These are phyloP conservation scores for Podila verticillata DNA, from an alignment of 192 early-diverging fungal species.

Conservation along the genomic window DNA sequence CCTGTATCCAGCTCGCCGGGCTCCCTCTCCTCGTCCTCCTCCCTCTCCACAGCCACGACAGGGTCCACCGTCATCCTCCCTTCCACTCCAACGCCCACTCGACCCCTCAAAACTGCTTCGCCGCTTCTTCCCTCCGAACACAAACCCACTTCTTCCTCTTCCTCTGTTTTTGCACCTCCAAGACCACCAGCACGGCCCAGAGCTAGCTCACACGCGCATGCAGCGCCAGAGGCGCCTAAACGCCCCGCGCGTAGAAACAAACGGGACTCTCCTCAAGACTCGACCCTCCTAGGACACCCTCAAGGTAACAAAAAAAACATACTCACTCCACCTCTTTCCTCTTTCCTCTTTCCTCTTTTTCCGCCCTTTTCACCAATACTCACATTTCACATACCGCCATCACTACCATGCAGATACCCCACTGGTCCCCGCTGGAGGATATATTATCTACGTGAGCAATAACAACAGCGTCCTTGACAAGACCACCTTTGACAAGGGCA, in stretches of 20 bases:
- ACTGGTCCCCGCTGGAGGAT: constrained; percentile 30
- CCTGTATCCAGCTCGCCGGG: not conserved
- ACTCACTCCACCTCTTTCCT: not conserved
- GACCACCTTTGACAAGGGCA: constrained; percentile 10
- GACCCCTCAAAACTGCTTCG: too few relatives aligned
- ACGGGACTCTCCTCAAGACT: not conserved
- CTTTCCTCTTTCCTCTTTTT: not conserved
- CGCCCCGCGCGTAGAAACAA: not conserved
- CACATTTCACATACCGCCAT: not conserved
- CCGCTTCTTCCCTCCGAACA: too few relatives aligned
- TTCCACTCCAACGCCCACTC: too few relatives aligned
- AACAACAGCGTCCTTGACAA: constrained; percentile 2
- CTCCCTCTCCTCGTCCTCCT: not conserved
- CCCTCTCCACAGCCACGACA: not conserved
- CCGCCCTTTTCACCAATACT: not conserved
- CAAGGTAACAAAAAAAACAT: not conserved
- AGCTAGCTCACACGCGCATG: not conserved
- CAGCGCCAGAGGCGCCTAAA: not conserved
- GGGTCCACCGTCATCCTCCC: too few relatives aligned
- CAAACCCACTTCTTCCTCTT: too few relatives aligned
- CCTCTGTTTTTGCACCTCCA: not conserved
- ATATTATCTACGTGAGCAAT: constrained; percentile 29
- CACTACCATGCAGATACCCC: constrained; percentile 16
- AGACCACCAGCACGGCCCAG: not conserved
- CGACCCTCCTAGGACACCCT: not conserved